These are phyloP conservation scores for Drechslerella stenobrocha DNA, from an alignment of 2,329 filamentous ascomycete genomes.

Conservation along the genomic window DNA sequence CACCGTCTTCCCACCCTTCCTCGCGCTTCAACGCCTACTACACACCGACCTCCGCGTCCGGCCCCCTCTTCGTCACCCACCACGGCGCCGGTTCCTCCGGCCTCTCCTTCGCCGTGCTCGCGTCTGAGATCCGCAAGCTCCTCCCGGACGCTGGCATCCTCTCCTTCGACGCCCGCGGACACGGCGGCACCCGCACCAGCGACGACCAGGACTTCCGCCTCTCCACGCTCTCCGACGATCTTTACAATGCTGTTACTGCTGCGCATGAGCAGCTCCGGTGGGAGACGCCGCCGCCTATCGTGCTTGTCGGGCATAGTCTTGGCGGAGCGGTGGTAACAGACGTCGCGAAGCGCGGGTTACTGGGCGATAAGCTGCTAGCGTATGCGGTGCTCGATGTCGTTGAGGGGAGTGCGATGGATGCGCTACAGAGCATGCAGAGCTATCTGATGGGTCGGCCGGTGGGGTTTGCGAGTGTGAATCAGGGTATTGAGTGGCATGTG, in stretches of 20 bases:
- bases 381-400: slow-evolving; percentile 94
- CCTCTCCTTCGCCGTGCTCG: slow-evolving; percentile 83
- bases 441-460: slow-evolving; percentile 81
- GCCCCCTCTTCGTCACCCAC: slow-evolving; percentile 87
- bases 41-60: slow-evolving; percentile 73
- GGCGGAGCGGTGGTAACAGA: slow-evolving; percentile 90
- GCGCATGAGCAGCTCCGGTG: slow-evolving; percentile 72
- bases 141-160: slow-evolving; percentile 81
- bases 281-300: slow-evolving; percentile 70
- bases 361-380: slow-evolving; percentile 73
- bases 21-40: slow-evolving; percentile 78
- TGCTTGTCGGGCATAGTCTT: slow-evolving; percentile 88
- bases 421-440: slow-evolving; percentile 87
- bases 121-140: slow-evolving; percentile 73
- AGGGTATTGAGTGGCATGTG: slow-evolving; percentile 91
- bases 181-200: slow-evolving; percentile 62
- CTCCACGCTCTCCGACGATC: slow-evolving; percentile 71
- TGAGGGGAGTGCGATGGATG: slow-evolving; percentile 93
- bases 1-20: slow-evolving; percentile 57
- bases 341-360: slow-evolving; percentile 68
- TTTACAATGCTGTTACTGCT: slow-evolving; percentile 60
- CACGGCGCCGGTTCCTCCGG: slow-evolving; percentile 94
- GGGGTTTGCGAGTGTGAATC: slow-evolving; percentile 74
- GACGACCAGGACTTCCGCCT: slow-evolving; percentile 68
- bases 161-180: slow-evolving; percentile 81